Percentiles rank a stretch among this genome's conserved stretches.
Evolutionary conservation across 148 eudicot genomes (phyloP).

Genomic region (Cornus controversa): DNA sequence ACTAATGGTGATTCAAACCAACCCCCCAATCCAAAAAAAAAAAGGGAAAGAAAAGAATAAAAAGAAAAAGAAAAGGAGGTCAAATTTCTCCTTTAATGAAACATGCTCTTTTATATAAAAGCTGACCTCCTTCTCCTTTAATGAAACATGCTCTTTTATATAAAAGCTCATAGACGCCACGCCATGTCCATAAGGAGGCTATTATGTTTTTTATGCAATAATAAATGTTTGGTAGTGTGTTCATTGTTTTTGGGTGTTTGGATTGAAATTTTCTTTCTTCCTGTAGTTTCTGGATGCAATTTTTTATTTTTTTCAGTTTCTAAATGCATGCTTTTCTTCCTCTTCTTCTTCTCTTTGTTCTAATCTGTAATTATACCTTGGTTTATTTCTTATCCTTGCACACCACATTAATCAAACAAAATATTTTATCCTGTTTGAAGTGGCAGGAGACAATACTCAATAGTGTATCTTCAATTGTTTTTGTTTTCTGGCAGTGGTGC

Average conservation of each 20-base stretch:
- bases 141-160: not conserved
- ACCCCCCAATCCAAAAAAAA: no score
- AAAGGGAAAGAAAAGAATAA: no score
- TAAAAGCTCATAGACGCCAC: not conserved
- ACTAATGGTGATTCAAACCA: no score
- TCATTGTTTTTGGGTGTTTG: not conserved
- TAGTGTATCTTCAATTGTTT: conserved; percentile 19
- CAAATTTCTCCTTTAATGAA: not conserved
- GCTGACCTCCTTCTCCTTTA: no score
- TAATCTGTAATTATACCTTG: not conserved
- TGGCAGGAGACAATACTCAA: not conserved
- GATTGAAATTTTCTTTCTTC: not conserved
- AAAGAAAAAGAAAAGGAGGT: no score
- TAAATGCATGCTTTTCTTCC: not conserved
- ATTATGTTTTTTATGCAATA: not conserved
- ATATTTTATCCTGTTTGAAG: conserved; percentile 1
- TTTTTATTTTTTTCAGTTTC: no score
- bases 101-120: not conserved
- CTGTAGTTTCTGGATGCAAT: not conserved
- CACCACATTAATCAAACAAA: not conserved
- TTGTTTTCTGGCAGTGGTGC: conserved; percentile 75
- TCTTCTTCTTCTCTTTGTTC: not conserved
- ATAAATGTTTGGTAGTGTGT: conserved; percentile 3
- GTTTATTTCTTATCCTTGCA: not conserved
- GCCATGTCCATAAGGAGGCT: not conserved